Evolutionary conservation across 192 early-diverging fungal species (phyloP).

Genomic region (Cetraspora pellucida): DNA sequence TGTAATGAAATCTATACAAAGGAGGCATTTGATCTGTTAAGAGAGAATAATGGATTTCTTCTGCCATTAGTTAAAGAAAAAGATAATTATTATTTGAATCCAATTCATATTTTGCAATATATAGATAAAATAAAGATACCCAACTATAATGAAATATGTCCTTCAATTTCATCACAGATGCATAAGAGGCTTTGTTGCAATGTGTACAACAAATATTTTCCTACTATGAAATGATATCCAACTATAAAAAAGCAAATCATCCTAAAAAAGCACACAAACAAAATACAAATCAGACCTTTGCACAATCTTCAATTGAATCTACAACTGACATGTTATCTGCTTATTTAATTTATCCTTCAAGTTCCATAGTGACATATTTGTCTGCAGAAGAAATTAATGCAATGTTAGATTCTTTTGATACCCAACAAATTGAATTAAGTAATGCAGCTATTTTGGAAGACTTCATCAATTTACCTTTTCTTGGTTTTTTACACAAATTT

Average conservation of each 20-base stretch:
- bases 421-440: no score
- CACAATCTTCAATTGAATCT: no score
- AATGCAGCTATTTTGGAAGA: no score
- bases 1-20: background rate
- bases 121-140: background rate
- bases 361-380: no score
- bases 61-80: background rate
- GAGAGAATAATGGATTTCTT: background rate
- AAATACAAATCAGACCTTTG: no score
- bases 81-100: background rate
- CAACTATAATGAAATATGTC: background rate
- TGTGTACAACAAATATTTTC: background rate
- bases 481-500: no score
- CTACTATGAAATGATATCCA: background rate
- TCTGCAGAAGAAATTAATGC: no score
- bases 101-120: background rate
- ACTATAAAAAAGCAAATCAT: background rate
- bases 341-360: no score
- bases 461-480: no score
- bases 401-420: no score
- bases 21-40: background rate
- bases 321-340: no score
- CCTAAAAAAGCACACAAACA: no score
- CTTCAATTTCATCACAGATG: background rate
- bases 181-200: background rate